Evolutionary conservation across 768 basidiomycete genomes (phyloP).

Genomic region (Mycena belliarum): DNA sequence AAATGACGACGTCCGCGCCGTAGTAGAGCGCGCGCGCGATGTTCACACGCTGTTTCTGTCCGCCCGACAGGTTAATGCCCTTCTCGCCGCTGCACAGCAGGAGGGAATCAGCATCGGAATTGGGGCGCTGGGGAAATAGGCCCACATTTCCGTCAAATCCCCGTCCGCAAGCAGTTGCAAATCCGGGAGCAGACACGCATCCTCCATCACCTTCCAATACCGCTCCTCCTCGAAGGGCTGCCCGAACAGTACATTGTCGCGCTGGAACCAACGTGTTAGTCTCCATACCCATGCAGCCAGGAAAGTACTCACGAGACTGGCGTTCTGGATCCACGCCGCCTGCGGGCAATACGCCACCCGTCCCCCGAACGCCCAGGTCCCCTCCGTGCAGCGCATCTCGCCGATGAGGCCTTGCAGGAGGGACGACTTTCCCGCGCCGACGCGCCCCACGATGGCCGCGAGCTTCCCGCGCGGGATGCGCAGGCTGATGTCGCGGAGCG

Average conservation of each 20-base stretch:
- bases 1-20: constrained; percentile 59
- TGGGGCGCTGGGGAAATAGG: too few species aligned
- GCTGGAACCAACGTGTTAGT: constrained; percentile 30
- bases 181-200: constrained; percentile 62
- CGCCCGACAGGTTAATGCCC: constrained; percentile 63
- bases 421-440: constrained; percentile 70
- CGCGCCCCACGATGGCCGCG: constrained; percentile 65
- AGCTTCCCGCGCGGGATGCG: constrained; percentile 55
- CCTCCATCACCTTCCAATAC: constrained; percentile 65
- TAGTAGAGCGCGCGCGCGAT: constrained; percentile 72
- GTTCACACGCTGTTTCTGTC: constrained; percentile 66
- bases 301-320: constrained; percentile 54
- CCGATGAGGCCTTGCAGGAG: constrained; percentile 67
- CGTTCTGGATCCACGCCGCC: constrained; percentile 77
- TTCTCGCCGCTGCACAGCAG: constrained; percentile 22
- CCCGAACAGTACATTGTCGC: constrained; percentile 71
- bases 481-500: constrained; percentile 50
- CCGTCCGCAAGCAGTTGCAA: constrained; percentile 66
- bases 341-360: constrained; percentile 71
- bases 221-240: constrained; percentile 60
- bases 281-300: neutral
- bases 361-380: constrained; percentile 60
- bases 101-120: too few species aligned
- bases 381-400: constrained; percentile 62
- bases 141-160: constrained; percentile 64